Conservation (phyloP, 495 filamentous ascomycete species). For the Tetracladium setigerum region DNA sequence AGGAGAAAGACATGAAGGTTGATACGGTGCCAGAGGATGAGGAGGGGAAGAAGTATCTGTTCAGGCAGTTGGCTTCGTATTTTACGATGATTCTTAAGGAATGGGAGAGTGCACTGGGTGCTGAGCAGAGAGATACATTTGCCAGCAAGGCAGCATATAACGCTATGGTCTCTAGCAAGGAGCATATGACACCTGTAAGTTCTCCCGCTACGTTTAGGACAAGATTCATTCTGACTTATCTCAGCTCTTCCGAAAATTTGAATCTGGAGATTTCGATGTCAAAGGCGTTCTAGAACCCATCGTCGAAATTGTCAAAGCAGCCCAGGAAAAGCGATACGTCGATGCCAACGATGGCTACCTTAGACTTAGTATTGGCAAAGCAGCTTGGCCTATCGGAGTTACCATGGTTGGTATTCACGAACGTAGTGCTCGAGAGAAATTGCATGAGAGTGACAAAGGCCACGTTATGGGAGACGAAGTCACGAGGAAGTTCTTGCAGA, state of each 20-base stretch:
- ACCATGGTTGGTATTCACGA: slow-evolving; percentile 99
- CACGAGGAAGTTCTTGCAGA: slow-evolving; percentile 92
- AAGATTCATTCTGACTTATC: slow-evolving; percentile 1
- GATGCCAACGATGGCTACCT: slow-evolving; percentile 96
- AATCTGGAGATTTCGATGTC: slow-evolving; percentile 68
- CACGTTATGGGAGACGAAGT: slow-evolving; percentile 97
- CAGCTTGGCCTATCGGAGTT: slow-evolving; percentile 98
- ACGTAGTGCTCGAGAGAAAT: slow-evolving; percentile 85
- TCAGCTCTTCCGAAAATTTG: slow-evolving; percentile 77
- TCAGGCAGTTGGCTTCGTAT: slow-evolving; percentile 83
- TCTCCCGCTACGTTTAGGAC: background rate
- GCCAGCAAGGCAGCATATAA: slow-evolving; percentile 68
- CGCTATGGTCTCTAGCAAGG: slow-evolving; percentile 72
- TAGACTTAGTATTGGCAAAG: slow-evolving; percentile 91
- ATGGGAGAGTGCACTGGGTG: slow-evolving; percentile 74
- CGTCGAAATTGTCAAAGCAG: slow-evolving; percentile 87
- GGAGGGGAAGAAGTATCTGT: slow-evolving; percentile 56
- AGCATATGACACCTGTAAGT: slow-evolving; percentile 69
- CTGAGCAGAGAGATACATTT: slow-evolving; percentile 60
- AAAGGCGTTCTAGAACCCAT: slow-evolving; percentile 74
- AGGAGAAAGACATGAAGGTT: slow-evolving; percentile 84
- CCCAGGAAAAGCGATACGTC: slow-evolving; percentile 85
- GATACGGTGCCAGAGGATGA: slow-evolving; percentile 51
- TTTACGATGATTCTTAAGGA: slow-evolving; percentile 88
- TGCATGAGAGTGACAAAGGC: slow-evolving; percentile 84